Conservation (phyloP, 1,139 yeast species). For the Hemisphaericaspora subhashii region DNA sequence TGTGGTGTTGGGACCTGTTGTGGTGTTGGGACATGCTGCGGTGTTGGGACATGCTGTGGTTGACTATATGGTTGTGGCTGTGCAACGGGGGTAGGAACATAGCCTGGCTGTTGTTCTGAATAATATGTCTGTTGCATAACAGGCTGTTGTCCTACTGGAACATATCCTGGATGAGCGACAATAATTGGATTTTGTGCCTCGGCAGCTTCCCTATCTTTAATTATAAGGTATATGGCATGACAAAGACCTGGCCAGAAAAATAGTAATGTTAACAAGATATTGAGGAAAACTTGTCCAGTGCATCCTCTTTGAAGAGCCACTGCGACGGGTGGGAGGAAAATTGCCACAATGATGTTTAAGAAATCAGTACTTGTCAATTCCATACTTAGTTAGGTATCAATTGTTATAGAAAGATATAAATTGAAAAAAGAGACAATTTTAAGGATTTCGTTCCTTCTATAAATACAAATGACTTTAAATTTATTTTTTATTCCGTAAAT, state of each 20-base stretch:
- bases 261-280: slow-evolving; percentile 57
- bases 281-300: slow-evolving; percentile 53
- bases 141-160: background rate
- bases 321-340: slow-evolving; percentile 72
- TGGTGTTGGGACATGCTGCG: too few relatives aligned
- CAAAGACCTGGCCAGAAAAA: slow-evolving; percentile 69
- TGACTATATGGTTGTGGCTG: background rate
- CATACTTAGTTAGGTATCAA: slow-evolving; percentile 34
- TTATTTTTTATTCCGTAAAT: too few relatives aligned
- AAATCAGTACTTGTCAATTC: slow-evolving; percentile 56
- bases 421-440: background rate
- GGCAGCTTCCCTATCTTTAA: background rate
- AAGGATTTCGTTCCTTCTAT: too few relatives aligned
- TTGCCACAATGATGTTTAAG: slow-evolving; percentile 59
- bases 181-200: background rate
- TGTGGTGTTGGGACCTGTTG: too few relatives aligned
- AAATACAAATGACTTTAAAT: too few relatives aligned
- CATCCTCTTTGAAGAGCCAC: slow-evolving; percentile 72
- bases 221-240: slow-evolving; percentile 60
- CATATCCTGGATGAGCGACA: background rate
- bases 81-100: background rate
- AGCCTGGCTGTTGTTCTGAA: background rate
- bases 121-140: background rate
- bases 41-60: too few relatives aligned
- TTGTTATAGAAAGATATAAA: too few relatives aligned